Conservation (phyloP, 2,329 filamentous ascomycete species). For the Fusarium tricinctum region DNA sequence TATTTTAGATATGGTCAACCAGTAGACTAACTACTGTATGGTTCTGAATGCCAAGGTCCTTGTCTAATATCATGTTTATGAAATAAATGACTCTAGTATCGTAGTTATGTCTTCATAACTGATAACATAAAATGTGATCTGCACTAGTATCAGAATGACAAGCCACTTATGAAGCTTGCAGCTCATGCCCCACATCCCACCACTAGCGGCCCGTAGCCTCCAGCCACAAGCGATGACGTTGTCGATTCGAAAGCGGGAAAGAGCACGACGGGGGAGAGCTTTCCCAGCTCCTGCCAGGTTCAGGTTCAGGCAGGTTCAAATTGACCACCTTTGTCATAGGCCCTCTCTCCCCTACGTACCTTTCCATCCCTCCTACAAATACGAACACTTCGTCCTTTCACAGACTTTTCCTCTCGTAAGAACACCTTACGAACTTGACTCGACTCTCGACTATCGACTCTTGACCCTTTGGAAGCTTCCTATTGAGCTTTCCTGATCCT, state of each 20-base stretch:
- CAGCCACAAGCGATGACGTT: constrained; percentile 57
- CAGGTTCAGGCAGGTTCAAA: constrained; percentile 35
- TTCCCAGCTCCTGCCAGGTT: constrained; percentile 42
- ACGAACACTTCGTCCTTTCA: constrained; percentile 24
- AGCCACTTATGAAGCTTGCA: constrained; percentile 30
- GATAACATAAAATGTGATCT: constrained; percentile 6
- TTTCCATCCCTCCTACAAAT: constrained; percentile 36
- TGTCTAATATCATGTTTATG: constrained; percentile 10
- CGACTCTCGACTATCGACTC: neutral
- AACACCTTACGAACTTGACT: constrained; percentile 2
- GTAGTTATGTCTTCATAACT: constrained; percentile 27
- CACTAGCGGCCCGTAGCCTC: constrained; percentile 28
- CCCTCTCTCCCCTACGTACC: constrained; percentile 18
- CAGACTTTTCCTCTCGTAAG: constrained; percentile 1
- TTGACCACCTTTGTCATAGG: constrained; percentile 51
- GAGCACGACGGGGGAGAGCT: constrained; percentile 41
- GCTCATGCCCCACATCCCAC: constrained; percentile 25
- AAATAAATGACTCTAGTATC: constrained; percentile 1
- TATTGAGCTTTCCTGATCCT: constrained; percentile 23
- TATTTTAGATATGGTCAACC: neutral
- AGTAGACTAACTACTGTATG: too few species aligned
- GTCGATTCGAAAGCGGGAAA: constrained; percentile 48
- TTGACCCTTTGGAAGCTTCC: constrained; percentile 15
- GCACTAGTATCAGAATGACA: constrained; percentile 15
- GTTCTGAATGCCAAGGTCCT: neutral